phyloP scores from a whole-genome alignment of 805 yeast species.

The Wickerhamomyces canadensis region DNA sequence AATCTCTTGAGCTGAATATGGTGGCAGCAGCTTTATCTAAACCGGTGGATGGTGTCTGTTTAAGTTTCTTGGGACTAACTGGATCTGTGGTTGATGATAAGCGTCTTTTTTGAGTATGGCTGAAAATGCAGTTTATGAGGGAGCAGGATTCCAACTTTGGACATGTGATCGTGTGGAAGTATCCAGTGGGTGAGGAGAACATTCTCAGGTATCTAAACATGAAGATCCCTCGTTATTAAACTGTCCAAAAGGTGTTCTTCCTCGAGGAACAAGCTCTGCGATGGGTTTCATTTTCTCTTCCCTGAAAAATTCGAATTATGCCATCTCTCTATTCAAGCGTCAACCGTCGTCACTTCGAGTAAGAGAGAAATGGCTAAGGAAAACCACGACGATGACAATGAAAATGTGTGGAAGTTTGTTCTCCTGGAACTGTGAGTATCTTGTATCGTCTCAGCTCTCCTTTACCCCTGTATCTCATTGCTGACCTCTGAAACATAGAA shows the following conservation, averaged over 20 bases:
- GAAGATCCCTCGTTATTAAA: background rate
- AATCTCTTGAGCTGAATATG: background rate
- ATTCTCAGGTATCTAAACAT: slow-evolving; percentile 15
- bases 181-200: slow-evolving; percentile 19
- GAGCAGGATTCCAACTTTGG: slow-evolving; percentile 24
- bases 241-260: no score
- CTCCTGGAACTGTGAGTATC: slow-evolving; percentile 8
- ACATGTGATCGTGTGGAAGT: slow-evolving; percentile 21
- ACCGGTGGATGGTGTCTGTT: background rate
- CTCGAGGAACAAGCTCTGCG: no score
- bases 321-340: no score
- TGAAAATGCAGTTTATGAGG: slow-evolving; percentile 28
- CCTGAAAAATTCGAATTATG: no score
- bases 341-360: no score
- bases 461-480: no score
- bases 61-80: background rate
- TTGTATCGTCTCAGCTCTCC: no score
- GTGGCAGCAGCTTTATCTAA: background rate
- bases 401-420: slow-evolving; percentile 3
- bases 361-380: no score
- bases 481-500: no score
- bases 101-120: slow-evolving; percentile 14
- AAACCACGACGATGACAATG: slow-evolving; percentile 1
- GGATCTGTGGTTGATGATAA: background rate
- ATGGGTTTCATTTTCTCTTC: no score